Base-by-base conservation (phyloP, 768 basidiomycete genomes). In the Lactifluus subvellereus region DNA sequence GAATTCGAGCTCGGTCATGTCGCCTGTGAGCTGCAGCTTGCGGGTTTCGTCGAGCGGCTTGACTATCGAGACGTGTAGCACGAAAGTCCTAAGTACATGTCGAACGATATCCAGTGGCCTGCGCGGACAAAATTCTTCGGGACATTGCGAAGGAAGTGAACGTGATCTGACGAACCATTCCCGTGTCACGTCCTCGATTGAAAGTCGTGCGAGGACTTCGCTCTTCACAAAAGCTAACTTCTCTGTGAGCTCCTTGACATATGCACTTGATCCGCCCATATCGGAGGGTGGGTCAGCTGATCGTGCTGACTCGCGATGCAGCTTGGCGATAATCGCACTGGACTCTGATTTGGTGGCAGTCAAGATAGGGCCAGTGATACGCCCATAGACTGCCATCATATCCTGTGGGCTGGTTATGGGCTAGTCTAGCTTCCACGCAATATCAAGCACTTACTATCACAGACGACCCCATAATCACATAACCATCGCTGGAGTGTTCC, bases 1-100 rank as follows among this genome's bases (percentile, higher is more conserved):
- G 72, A 98, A 97, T 76, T 99, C 97, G 64, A 98, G 80, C 72
- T 94, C 91, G 0, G 95, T 90, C 94, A 98, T 96, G 73, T 99
- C 96, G 54, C 86, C 90, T 61, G 94, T 92, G 66, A 98, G 79
- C 74, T 96, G 94, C 30, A 99, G 82, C 72, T 97, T 98, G 13
- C 95, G 94, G 62, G 83, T 82, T 77, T 99, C 97, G 5, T 94
- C 89, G 5, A 98, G 79, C 0, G 95, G 95, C 68, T 86, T 85
- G 9, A 88, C 91, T 59, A 98, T 93, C 30, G 93, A 96, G 18
- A 90, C 87, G 69, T 99, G 95, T 42, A 98, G 74, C 11, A 99
- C 85, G 74, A 98, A 99, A 3, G 85, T 88, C 66, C 83, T 82
- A 51, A 98, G 87, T 42, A 88, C 84, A 71, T 88, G 88, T 67